phyloP scores from a whole-genome alignment of 306 rosid species.

The Herpetospermum pedunculosum region DNA sequence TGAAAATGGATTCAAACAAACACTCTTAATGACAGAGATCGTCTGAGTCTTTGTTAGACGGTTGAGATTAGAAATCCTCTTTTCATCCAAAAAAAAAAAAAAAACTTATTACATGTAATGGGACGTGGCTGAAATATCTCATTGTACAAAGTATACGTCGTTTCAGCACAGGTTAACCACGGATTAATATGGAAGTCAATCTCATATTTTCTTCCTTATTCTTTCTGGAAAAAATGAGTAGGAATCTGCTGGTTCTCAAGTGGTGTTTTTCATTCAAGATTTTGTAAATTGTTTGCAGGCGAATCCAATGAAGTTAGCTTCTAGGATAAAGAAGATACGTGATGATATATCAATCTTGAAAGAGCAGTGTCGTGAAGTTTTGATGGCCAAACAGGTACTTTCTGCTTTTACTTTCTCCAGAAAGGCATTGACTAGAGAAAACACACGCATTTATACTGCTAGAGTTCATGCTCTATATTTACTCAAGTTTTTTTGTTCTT shows the following conservation, averaged over 20 bases:
- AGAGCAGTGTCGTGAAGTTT: constrained; percentile 71
- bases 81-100: too few species aligned
- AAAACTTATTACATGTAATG: not conserved
- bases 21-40: not conserved
- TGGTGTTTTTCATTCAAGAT: not conserved
- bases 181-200: not conserved
- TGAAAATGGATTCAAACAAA: not conserved
- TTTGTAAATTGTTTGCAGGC: constrained; percentile 24
- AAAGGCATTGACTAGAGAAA: not conserved
- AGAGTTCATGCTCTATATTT: not conserved
- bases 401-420: not conserved
- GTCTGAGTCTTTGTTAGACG: not conserved
- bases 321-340: constrained; percentile 64
- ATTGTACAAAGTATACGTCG: not conserved
- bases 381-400: constrained; percentile 74
- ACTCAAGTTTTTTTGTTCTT: not conserved
- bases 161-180: not conserved
- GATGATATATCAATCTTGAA: constrained; percentile 51
- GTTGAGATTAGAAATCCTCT: not conserved
- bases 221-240: not conserved
- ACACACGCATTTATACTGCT: not conserved
- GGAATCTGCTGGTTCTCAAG: not conserved
- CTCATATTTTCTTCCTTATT: not conserved
- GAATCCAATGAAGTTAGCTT: constrained; percentile 77
- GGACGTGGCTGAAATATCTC: not conserved